These are phyloP conservation scores for Lotmaria passim DNA, from an alignment of 208 protist genomes.

Conservation along the genomic window DNA sequence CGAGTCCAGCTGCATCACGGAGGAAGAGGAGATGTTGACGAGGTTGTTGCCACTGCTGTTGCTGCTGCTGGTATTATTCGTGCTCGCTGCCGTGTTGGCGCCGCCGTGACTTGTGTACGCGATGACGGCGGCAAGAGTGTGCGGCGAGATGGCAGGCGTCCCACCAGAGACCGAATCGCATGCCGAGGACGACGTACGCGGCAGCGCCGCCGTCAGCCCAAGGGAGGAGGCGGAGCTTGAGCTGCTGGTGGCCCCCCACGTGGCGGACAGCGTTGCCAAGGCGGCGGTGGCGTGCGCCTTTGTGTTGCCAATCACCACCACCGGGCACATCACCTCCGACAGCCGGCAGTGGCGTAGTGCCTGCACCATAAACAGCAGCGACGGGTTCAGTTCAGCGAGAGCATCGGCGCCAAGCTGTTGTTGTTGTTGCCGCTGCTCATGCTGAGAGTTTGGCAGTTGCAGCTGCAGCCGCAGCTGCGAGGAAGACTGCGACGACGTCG, in stretches of 20 bases:
- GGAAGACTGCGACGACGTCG: background rate
- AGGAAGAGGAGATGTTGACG: slow-evolving; percentile 1
- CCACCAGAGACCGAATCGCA: slow-evolving; percentile 1
- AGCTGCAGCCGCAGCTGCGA: background rate
- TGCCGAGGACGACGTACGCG: background rate
- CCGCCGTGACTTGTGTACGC: background rate
- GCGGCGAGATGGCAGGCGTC: background rate
- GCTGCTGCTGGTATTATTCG: background rate
- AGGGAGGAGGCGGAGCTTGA: background rate
- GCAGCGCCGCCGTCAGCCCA: background rate
- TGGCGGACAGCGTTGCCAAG: slow-evolving; percentile 12
- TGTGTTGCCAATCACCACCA: slow-evolving; percentile 17
- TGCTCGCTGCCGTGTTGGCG: background rate
- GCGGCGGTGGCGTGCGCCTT: slow-evolving; percentile 9
- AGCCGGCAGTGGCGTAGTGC: slow-evolving; percentile 13
- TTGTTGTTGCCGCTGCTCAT: background rate
- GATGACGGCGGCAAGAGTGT: background rate
- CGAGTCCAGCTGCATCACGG: background rate
- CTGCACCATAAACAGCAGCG: slow-evolving; percentile 30
- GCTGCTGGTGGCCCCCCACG: background rate
- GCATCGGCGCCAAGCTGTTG: slow-evolving; percentile 13
- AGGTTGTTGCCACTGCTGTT: background rate
- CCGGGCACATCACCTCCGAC: slow-evolving; percentile 35
- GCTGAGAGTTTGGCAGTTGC: background rate
- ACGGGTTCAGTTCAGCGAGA: slow-evolving; percentile 26